Base-by-base conservation (phyloP, 2,329 filamentous ascomycete species). In the Xylariales sp. region DNA sequence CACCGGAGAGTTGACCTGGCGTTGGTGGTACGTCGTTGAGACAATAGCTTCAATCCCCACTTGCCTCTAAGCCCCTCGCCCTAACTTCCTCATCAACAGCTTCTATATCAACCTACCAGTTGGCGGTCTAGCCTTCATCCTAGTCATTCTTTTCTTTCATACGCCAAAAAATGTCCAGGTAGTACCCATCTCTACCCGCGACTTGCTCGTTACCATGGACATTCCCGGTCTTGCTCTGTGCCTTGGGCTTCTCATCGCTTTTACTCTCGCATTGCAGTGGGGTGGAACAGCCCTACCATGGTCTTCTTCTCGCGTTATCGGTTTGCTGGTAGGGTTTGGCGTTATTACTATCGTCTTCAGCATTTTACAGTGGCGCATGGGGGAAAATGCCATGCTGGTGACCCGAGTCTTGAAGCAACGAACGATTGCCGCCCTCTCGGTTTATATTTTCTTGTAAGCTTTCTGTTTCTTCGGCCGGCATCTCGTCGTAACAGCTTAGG, bases 1-100 rank as follows among this genome's bases (percentile, higher is more conserved):
- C 18, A 77, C 76, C 0, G 69, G 73, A 34, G 64, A 75, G 18
- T 64, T 75, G 58, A 71, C 69, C 10, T 75, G 75, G 83, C 48
- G 78, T 12, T 78, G 78, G 77, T 76, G 75, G 23, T 23, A 23
- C 23, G 23, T 23, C 23, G 23, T 23, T 23, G 23, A 23, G 23
- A 23, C 23, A 23, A 23, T 23, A 23, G 23, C 23, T 23, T 23
- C 23, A 23, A 23, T 23, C 23, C 23, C 23, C 23, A 23, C 23
- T 23, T 23, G 23, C 23, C 23, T 23, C 23, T 23, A 23, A 23
- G 23, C 23, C 23, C 23, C 23, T 23, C 23, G 23, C 23, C 2
- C 23, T 23, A 23, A 23, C 23, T 23, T 23, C 23, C 23, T 23
- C 23, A 23, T 23, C 23, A 23, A 23, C 23, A 23, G 39, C 14